These are phyloP conservation scores for Verbascum thapsus DNA, from an alignment of 257 asterid species.

Conservation along the genomic window DNA sequence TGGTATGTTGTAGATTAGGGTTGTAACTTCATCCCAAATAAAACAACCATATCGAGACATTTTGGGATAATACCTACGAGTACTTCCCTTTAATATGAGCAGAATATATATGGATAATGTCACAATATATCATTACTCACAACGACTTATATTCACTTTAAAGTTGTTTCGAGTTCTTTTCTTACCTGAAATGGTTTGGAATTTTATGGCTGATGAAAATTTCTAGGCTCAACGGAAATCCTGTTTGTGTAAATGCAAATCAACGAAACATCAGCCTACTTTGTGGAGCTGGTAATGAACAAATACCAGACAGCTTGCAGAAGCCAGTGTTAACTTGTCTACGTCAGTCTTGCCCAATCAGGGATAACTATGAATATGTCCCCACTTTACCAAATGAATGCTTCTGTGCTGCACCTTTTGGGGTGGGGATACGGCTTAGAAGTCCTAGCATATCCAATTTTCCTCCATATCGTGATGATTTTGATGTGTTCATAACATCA, in stretches of 20 bases:
- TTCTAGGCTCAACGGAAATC: slow-evolving; percentile 49
- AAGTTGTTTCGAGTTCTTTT: neutral
- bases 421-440: slow-evolving; percentile 49
- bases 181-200: neutral
- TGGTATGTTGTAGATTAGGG: too few relatives aligned
- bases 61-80: too few relatives aligned
- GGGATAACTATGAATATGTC: slow-evolving; percentile 29
- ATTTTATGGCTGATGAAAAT: neutral
- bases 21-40: too few relatives aligned
- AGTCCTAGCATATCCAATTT: slow-evolving; percentile 55
- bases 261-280: slow-evolving; percentile 37
- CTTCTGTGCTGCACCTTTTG: slow-evolving; percentile 59
- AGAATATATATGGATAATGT: too few relatives aligned
- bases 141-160: neutral
- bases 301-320: slow-evolving; percentile 27
- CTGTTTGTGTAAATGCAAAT: slow-evolving; percentile 46
- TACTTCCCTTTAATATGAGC: too few relatives aligned
- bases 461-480: slow-evolving; percentile 33
- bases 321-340: slow-evolving; percentile 37
- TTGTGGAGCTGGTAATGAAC: slow-evolving; percentile 37
- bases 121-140: too few relatives aligned
- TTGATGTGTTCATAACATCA: slow-evolving; percentile 32
- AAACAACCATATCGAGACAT: too few relatives aligned
- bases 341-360: slow-evolving; percentile 36
- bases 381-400: slow-evolving; percentile 45